Evolutionary conservation across 306 rosid species (phyloP).

Genomic region (Cicer yamashitae): DNA sequence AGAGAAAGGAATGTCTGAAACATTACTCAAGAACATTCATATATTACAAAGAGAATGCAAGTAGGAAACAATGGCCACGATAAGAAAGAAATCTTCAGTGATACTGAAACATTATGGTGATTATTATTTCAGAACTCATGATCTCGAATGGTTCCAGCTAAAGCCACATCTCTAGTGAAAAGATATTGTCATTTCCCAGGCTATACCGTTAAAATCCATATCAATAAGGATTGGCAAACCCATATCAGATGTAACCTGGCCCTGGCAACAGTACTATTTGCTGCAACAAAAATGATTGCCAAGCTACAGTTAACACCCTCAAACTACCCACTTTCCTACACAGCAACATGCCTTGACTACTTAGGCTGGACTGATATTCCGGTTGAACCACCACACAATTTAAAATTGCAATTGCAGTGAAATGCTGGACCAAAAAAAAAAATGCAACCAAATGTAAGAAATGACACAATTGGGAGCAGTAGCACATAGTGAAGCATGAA

Average conservation of each 20-base stretch:
- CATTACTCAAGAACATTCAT: background rate
- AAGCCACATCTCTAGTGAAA: conserved; percentile 17
- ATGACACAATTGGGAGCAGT: background rate
- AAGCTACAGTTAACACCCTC: conserved; percentile 24
- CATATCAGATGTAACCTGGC: background rate
- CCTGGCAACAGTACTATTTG: conserved; percentile 21
- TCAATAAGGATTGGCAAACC: conserved; percentile 32
- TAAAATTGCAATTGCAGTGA: conserved; percentile 11
- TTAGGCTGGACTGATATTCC: conserved; percentile 16
- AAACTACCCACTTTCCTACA: conserved; percentile 1
- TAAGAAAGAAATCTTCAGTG: background rate
- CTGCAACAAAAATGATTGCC: conserved; percentile 7
- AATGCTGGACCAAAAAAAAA: background rate
- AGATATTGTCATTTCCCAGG: background rate
- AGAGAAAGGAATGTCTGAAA: conserved; percentile 8
- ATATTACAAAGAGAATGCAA: conserved; percentile 10
- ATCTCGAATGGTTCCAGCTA: background rate
- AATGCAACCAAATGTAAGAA: conserved; percentile 26
- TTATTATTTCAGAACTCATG: conserved; percentile 9
- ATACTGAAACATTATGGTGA: background rate
- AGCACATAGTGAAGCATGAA: background rate
- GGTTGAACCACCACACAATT: conserved; percentile 23
- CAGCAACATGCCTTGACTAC: background rate
- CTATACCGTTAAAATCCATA: background rate
- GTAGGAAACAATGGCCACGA: conserved; percentile 21